Conservation (phyloP, 805 yeast genomes). For the Ogataea nakhonphanomensis region DNA sequence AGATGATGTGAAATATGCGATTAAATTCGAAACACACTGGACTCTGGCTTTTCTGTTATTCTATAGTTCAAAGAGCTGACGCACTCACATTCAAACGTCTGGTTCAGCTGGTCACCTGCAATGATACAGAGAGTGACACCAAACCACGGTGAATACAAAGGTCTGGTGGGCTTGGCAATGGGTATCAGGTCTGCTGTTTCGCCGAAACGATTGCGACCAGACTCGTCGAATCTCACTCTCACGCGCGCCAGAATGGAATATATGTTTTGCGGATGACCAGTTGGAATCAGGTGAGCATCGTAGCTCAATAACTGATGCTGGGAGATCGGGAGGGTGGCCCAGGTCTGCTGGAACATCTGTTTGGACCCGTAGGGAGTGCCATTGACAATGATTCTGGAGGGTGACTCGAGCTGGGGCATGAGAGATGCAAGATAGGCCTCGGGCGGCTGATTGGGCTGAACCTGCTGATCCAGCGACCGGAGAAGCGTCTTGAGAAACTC, state of each 20-base stretch:
- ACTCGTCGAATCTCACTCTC: slow-evolving; percentile 73
- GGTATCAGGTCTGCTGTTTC: slow-evolving; percentile 54
- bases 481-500: slow-evolving; percentile 24
- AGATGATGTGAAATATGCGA: slow-evolving; percentile 1
- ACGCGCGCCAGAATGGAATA: slow-evolving; percentile 43
- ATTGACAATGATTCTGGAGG: slow-evolving; percentile 53
- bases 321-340: slow-evolving; percentile 56
- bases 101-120: slow-evolving; percentile 48
- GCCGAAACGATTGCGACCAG: slow-evolving; percentile 64
- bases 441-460: slow-evolving; percentile 17
- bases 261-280: slow-evolving; percentile 28
- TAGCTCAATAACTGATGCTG: slow-evolving; percentile 61
- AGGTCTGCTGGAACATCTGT: slow-evolving; percentile 51
- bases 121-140: slow-evolving; percentile 62
- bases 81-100: slow-evolving; percentile 39
- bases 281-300: slow-evolving; percentile 62
- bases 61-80: slow-evolving; percentile 65
- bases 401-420: slow-evolving; percentile 47
- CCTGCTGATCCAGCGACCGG: slow-evolving; percentile 26
- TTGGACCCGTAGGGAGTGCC: slow-evolving; percentile 56
- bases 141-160: slow-evolving; percentile 66
- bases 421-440: slow-evolving; percentile 22
- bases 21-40: slow-evolving; percentile 32
- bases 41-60: slow-evolving; percentile 60
- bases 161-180: slow-evolving; percentile 35